These are phyloP conservation scores for Neonectria punicea DNA, from an alignment of 2,329 filamentous ascomycete genomes.

Conservation along the genomic window DNA sequence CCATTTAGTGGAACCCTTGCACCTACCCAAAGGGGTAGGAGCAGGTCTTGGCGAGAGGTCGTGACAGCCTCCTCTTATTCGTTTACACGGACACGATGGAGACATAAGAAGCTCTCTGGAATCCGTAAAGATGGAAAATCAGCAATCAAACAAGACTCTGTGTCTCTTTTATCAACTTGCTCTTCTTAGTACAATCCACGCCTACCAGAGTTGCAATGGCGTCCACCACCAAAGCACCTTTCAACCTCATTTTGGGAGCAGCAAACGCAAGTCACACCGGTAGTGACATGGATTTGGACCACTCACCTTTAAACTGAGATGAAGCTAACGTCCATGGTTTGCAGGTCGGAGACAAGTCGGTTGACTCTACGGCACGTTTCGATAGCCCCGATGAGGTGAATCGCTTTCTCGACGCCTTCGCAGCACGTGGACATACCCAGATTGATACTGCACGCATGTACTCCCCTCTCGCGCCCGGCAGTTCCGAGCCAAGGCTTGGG, in stretches of 20 bases:
- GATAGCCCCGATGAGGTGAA: conserved; percentile 43
- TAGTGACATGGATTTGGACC: neutral
- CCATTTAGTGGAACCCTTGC: neutral
- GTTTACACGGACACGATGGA: neutral
- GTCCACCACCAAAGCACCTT: neutral
- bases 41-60: conserved; percentile 20
- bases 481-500: conserved; percentile 47
- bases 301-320: rapidly evolving
- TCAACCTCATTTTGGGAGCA: conserved; percentile 34
- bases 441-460: conserved; percentile 50
- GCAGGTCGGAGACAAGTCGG: conserved; percentile 37
- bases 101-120: neutral
- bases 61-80: neutral
- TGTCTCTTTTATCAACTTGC: neutral
- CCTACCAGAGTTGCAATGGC: conserved; percentile 7
- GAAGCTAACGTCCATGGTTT: neutral
- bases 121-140: neutral
- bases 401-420: conserved; percentile 29
- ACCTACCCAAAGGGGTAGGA: conserved; percentile 24
- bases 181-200: neutral
- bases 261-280: conserved; percentile 20
- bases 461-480: conserved; percentile 38
- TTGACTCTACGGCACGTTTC: conserved; percentile 39
- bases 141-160: neutral
- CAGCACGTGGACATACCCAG: conserved; percentile 40